A percentile compares a stretch with the other conserved stretches of the same genome.
phyloP scores from a whole-genome alignment of 192 early-diverging fungal genomes.

The Coemansia pectinata region DNA sequence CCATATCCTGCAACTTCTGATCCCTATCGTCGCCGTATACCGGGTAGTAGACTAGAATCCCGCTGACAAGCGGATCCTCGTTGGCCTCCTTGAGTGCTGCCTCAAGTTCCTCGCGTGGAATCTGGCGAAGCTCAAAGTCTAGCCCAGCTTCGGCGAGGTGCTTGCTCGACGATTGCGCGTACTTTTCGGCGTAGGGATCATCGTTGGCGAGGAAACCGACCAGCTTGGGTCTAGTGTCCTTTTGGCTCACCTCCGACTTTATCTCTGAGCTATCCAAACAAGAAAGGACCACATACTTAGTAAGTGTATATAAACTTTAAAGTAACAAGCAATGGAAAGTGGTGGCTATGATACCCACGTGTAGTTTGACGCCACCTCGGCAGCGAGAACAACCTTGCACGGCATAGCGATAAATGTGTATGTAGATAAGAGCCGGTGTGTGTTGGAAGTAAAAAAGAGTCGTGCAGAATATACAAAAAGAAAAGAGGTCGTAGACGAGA shows the following conservation, averaged over 20 bases:
- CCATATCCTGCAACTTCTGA: slow-evolving; percentile 90
- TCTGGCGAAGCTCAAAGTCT: slow-evolving; percentile 86
- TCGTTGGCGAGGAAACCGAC: slow-evolving; percentile 96
- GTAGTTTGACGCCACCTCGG: slow-evolving; percentile 55
- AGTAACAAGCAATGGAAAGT: not conserved
- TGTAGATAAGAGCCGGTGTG: not conserved
- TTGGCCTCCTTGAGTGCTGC: slow-evolving; percentile 86
- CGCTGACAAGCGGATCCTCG: slow-evolving; percentile 78
- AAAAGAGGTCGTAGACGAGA: not conserved
- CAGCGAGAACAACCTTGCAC: slow-evolving; percentile 59
- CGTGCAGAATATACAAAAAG: slow-evolving; percentile 16
- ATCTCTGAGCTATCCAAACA: slow-evolving; percentile 31
- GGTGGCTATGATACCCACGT: slow-evolving; percentile 32
- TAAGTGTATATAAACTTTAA: not conserved
- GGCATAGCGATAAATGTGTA: slow-evolving; percentile 32
- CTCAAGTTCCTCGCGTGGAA: slow-evolving; percentile 81
- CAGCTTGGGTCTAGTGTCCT: slow-evolving; percentile 66
- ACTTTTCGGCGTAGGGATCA: slow-evolving; percentile 88
- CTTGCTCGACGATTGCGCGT: slow-evolving; percentile 95
- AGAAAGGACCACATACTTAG: not conserved
- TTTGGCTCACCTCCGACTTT: slow-evolving; percentile 62
- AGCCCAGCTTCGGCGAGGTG: slow-evolving; percentile 89
- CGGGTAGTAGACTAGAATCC: slow-evolving; percentile 99
- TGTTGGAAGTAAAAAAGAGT: not conserved
- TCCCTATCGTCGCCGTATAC: slow-evolving; percentile 95